phyloP scores from a whole-genome alignment of 2,329 filamentous ascomycete species.

The Exophiala aquamarina region DNA sequence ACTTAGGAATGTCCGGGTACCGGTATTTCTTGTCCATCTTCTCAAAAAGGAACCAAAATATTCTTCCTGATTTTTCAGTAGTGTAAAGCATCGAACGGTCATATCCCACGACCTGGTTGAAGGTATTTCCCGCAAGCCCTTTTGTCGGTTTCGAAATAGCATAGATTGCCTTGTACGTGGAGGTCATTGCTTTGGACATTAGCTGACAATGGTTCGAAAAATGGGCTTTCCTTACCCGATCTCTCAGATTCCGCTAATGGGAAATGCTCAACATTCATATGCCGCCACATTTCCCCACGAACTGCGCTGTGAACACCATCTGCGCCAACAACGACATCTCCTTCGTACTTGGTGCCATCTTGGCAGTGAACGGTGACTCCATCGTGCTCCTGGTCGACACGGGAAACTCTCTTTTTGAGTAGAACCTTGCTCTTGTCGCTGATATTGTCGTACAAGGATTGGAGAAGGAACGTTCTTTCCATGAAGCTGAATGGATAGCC shows the following conservation, averaged over 20 bases:
- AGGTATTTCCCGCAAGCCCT: slow-evolving; percentile 8
- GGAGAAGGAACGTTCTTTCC: slow-evolving; percentile 28
- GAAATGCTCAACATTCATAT: slow-evolving; percentile 1
- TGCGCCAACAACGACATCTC: slow-evolving; percentile 42
- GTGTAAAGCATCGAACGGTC: slow-evolving; percentile 22
- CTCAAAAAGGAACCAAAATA: slow-evolving; percentile 32
- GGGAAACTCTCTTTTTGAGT: background rate
- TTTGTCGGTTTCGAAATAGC: slow-evolving; percentile 23
- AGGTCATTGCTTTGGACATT: slow-evolving; percentile 18
- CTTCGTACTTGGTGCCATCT: slow-evolving; percentile 36
- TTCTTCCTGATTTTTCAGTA: slow-evolving; percentile 12
- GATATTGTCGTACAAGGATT: slow-evolving; percentile 28
- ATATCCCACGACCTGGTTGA: slow-evolving; percentile 13
- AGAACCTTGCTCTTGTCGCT: slow-evolving; percentile 9
- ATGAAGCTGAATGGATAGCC: slow-evolving; percentile 28
- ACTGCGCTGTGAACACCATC: slow-evolving; percentile 44
- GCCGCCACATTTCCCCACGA: slow-evolving; percentile 35
- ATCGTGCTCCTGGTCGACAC: slow-evolving; percentile 1
- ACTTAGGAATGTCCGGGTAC: slow-evolving; percentile 31
- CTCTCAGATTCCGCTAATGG: background rate
- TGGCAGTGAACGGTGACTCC: slow-evolving; percentile 34
- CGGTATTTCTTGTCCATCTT: slow-evolving; percentile 29
- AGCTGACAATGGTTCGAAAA: background rate
- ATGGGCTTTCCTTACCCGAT: background rate
- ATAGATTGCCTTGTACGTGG: slow-evolving; percentile 27